These are phyloP conservation scores for Teratosphaeria zuluensis DNA, from an alignment of 2,329 filamentous ascomycete species.

Conservation along the genomic window DNA sequence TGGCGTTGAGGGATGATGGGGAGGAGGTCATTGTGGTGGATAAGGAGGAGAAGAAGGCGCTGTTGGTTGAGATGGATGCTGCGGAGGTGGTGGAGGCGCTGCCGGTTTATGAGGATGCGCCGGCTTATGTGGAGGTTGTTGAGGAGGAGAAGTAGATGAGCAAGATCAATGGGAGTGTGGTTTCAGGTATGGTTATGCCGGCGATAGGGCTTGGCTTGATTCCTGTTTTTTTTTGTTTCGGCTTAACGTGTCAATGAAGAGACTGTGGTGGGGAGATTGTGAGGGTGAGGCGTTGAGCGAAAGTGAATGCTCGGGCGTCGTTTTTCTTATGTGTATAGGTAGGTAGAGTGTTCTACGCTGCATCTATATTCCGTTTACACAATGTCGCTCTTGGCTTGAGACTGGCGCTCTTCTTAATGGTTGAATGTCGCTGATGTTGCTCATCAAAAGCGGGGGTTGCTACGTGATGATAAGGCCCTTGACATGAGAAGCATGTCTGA, in stretches of 20 bases:
- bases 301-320: neutral
- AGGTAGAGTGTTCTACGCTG: neutral
- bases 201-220: neutral
- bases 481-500: too few relatives aligned
- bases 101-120: slow-evolving; percentile 25
- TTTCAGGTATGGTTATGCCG: neutral
- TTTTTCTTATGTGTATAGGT: neutral
- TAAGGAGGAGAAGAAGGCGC: slow-evolving; percentile 2
- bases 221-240: too few relatives aligned
- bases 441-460: too few relatives aligned
- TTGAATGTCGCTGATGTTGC: too few relatives aligned
- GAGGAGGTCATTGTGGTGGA: slow-evolving; percentile 2
- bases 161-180: neutral
- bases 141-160: neutral
- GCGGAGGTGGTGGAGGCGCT: slow-evolving; percentile 15
- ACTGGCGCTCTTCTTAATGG: too few relatives aligned
- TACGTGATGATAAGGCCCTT: too few relatives aligned
- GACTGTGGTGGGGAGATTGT: too few relatives aligned
- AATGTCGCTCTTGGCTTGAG: too few relatives aligned
- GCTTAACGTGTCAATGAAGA: too few relatives aligned
- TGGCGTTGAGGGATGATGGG: slow-evolving; percentile 12
- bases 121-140: slow-evolving; percentile 17
- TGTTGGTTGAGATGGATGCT: slow-evolving; percentile 7
- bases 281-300: neutral
- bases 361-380: too few relatives aligned